These are phyloP conservation scores for Microbotryomycetes sp. DNA, from an alignment of 1,284 basidiomycete genomes.

Conservation along the genomic window DNA sequence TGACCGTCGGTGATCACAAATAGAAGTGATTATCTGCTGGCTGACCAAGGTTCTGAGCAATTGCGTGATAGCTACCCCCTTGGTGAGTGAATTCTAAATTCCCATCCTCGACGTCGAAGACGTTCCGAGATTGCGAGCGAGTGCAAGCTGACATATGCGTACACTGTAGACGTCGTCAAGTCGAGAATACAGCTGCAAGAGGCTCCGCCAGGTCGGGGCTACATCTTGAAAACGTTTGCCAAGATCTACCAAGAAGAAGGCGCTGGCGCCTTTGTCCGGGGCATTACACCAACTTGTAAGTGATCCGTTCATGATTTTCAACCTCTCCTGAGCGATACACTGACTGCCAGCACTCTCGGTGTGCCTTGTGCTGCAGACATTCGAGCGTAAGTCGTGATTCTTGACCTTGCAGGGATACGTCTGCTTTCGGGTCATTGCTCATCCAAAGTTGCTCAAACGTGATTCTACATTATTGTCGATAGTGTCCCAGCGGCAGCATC, in stretches of 20 bases:
- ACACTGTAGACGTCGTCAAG: conserved; percentile 71
- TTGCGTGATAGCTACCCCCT: conserved; percentile 17
- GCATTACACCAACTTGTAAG: conserved; percentile 32
- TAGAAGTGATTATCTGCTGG: background rate
- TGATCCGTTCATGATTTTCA: background rate
- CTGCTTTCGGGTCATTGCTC: conserved; percentile 3
- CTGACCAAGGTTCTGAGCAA: background rate
- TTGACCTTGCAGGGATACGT: conserved; percentile 1
- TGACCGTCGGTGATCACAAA: conserved; percentile 53
- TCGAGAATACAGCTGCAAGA: conserved; percentile 76
- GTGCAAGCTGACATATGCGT: background rate
- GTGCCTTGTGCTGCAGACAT: conserved; percentile 54
- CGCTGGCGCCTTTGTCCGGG: conserved; percentile 50
- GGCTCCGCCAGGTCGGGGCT: conserved; percentile 68
- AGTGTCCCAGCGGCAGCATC: conserved; percentile 84
- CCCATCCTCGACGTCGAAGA: background rate
- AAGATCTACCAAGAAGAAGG: conserved; percentile 68
- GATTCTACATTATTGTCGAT: conserved; percentile 36
- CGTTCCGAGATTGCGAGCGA: background rate
- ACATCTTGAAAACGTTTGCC: conserved; percentile 66
- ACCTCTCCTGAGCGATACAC: no score
- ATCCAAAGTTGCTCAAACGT: background rate
- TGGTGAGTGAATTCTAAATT: conserved; percentile 9
- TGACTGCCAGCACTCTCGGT: background rate
- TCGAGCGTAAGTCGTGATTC: conserved; percentile 35